A percentile compares a stretch with the other conserved stretches of the same genome.
These are phyloP conservation scores for Citrus hindsii DNA, from an alignment of 345 rosid genomes.

Conservation along the genomic window DNA sequence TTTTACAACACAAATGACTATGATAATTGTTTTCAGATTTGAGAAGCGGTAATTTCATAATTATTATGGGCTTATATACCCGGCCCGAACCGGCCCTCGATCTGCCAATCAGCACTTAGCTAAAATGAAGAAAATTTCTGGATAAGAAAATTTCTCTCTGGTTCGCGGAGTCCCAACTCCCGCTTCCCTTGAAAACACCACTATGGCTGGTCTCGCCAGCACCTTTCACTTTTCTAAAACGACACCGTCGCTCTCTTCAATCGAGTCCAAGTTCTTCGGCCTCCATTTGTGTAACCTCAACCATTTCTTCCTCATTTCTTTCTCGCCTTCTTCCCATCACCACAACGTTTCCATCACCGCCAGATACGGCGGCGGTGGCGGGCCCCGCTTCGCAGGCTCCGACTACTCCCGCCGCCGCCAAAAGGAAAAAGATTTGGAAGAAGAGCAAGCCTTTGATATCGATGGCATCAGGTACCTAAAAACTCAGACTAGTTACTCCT, in stretches of 20 bases:
- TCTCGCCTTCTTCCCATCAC: constrained; percentile 23
- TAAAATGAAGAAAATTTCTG: neutral
- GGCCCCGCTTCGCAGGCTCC: constrained; percentile 34
- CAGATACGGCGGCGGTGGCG: constrained; percentile 56
- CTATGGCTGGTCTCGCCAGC: constrained; percentile 76
- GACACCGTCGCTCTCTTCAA: constrained; percentile 24
- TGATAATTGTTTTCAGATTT: no score
- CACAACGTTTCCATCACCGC: constrained; percentile 33
- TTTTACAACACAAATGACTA: no score
- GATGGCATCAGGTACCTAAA: constrained; percentile 50
- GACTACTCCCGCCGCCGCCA: constrained; percentile 34
- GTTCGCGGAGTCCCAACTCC: neutral
- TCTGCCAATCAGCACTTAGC: neutral
- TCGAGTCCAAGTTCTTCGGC: constrained; percentile 43
- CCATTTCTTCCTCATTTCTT: constrained; percentile 13
- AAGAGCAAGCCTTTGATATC: constrained; percentile 61
- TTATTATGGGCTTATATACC: neutral
- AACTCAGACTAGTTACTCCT: no score
- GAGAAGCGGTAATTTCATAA: neutral
- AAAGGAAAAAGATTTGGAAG: constrained; percentile 42
- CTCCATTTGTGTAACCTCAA: constrained; percentile 34
- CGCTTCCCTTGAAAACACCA: neutral
- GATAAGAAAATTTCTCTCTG: neutral
- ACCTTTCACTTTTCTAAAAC: constrained; percentile 30
- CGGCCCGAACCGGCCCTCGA: neutral